These are phyloP conservation scores for Capronia americana DNA, from an alignment of 2,329 filamentous ascomycete species.

Conservation along the genomic window DNA sequence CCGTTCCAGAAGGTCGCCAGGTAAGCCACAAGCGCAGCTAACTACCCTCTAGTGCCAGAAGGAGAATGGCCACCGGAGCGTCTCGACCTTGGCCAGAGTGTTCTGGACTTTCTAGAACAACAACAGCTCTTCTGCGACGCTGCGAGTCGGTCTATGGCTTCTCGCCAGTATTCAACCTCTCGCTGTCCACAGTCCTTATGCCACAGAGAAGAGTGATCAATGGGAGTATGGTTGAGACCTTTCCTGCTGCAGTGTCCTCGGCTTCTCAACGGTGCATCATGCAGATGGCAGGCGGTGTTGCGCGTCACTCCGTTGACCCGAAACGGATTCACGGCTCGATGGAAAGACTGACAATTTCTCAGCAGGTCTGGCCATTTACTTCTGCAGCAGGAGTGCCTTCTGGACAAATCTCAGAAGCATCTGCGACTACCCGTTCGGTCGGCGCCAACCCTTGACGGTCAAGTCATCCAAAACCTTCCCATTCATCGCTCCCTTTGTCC, in stretches of 20 bases:
- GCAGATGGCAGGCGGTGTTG: too few species aligned
- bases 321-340: not conserved
- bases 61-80: not conserved
- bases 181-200: not conserved
- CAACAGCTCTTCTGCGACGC: not conserved
- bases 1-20: not conserved
- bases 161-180: not conserved
- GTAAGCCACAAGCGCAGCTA: not conserved
- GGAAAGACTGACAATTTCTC: not conserved
- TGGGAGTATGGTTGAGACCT: too few species aligned
- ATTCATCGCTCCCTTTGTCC: slow-evolving; percentile 21
- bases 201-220: not conserved
- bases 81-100: not conserved
- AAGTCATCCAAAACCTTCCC: slow-evolving; percentile 30
- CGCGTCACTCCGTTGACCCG: too few species aligned
- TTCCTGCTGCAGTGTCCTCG: too few species aligned
- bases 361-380: not conserved
- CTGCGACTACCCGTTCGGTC: not conserved
- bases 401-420: not conserved
- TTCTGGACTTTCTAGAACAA: slow-evolving; percentile 1
- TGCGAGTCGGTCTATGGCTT: not conserved
- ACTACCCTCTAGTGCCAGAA: not conserved
- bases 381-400: not conserved
- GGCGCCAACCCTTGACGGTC: not conserved
- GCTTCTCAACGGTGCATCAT: too few species aligned